These are phyloP conservation scores for Rhododendron henanense DNA, from an alignment of 148 eudicot species.

Conservation along the genomic window DNA sequence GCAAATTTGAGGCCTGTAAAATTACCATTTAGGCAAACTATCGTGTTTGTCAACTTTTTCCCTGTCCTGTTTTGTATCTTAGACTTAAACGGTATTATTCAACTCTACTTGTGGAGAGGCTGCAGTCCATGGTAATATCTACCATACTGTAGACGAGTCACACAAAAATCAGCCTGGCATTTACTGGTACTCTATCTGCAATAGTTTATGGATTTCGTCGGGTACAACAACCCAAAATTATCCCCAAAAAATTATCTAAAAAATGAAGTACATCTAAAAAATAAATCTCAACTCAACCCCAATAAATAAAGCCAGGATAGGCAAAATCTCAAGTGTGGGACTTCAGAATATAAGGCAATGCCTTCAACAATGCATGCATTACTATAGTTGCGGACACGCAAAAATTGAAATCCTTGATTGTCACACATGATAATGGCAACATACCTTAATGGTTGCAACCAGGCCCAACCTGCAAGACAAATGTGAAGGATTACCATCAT, in stretches of 20 bases:
- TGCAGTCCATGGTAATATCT: not conserved
- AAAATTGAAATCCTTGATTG: not conserved
- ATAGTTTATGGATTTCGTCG: not conserved
- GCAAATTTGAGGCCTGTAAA: not conserved
- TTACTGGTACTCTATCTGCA: not conserved
- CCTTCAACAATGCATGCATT: not conserved
- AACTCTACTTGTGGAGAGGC: not conserved
- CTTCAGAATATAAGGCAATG: not conserved
- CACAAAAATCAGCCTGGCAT: not conserved
- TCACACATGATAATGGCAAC: not conserved
- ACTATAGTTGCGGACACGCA: not conserved
- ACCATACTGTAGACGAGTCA: not conserved
- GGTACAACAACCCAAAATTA: not conserved
- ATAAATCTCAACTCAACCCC: not conserved
- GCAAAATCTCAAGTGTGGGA: not conserved
- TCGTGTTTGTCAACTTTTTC: not conserved
- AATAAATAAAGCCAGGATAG: not conserved
- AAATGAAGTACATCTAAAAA: not conserved
- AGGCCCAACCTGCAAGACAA: constrained; percentile 74
- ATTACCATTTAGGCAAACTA: not conserved
- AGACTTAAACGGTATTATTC: not conserved
- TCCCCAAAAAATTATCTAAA: not conserved
- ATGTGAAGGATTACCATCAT: constrained; percentile 12
- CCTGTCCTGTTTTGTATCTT: not conserved
- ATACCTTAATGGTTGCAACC: constrained; percentile 87